Conservation (phyloP, 768 basidiomycete genomes). For the Lactarius hatsudake region DNA sequence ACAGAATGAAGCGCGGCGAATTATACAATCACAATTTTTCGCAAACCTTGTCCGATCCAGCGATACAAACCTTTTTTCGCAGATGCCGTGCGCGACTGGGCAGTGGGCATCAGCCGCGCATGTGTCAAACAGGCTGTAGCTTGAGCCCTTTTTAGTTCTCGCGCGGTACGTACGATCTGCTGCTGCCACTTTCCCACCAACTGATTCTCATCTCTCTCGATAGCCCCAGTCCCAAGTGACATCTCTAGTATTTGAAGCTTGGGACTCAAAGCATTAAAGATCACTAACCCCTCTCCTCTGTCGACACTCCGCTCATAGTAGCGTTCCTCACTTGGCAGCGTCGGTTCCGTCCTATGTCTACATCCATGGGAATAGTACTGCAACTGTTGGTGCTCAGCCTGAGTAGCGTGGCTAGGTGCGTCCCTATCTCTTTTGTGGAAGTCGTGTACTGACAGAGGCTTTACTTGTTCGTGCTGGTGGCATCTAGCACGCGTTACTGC, state of each 20-base stretch:
- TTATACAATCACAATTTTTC: too few relatives aligned
- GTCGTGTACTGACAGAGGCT: neutral
- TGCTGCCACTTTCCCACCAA: neutral
- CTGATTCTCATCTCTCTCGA: neutral
- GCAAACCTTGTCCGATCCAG: too few relatives aligned
- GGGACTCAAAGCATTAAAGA: neutral
- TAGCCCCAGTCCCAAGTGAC: neutral
- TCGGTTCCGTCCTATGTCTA: neutral
- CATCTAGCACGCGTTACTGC: constrained; percentile 17
- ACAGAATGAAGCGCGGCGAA: too few relatives aligned
- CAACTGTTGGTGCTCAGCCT: neutral
- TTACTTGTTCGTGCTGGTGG: neutral
- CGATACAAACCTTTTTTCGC: too few relatives aligned
- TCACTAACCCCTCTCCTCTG: neutral
- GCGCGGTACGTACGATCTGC: neutral
- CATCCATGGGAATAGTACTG: neutral
- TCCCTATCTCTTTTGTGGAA: neutral
- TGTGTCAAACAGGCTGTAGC: too few relatives aligned
- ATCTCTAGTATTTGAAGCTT: neutral
- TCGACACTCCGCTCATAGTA: neutral
- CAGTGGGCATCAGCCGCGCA: too few relatives aligned
- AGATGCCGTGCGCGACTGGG: too few relatives aligned
- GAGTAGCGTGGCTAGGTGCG: too few relatives aligned
- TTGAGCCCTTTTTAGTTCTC: neutral
- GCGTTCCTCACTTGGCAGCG: neutral